Evolutionary conservation across 2,329 filamentous ascomycete species (phyloP), one percentile per base, ranked within the genome.

Genomic region (Boeremia lycopersici): DNA sequence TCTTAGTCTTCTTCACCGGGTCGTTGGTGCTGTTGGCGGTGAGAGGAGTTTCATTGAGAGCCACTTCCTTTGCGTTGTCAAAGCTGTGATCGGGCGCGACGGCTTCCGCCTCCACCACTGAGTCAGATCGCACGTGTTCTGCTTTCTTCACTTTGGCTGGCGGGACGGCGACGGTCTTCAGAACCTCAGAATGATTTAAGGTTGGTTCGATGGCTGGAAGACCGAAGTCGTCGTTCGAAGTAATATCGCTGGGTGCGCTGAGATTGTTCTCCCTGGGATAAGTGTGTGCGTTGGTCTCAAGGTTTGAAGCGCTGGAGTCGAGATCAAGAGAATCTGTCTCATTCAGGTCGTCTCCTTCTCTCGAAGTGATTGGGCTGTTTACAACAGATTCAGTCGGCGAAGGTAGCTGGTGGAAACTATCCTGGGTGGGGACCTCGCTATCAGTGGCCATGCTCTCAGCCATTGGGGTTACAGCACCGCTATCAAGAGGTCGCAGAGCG

Each of bases 181-280:
- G 6, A 13, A 5, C 8, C 29, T 36, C 13, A 10, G 25, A 17
- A 6, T 35, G 30, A 2, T 17, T 6, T 15, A 34, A 28, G 0
- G 26, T 45, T 2, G 52, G 46, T 11, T 49, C 52, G 4, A 50
- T 55, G 25, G 29, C 52, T 23, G 52, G 52, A 5, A 55, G 52
- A 9, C 8, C 41, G 4, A 45, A 49, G 17, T 55, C 41, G 4
- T 50, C 46, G 13, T 31, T 39, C 5, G 29, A 44, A 8, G 12
- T 19, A 4, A 7, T 3, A 15, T 55, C 46, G 2, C 9, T 7
- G 2, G 7, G 15, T 19, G 9, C 11, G 4, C 10, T n/a, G 3
- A n/a, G 2, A 3, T 17, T 25, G 6, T 2, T 6, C 12, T 52
- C 23, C 6, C 11, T 8, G 5, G 2, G 15, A 9, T 12, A 1